Conservation (phyloP, 306 rosid genomes). For the Medicago truncatula region DNA sequence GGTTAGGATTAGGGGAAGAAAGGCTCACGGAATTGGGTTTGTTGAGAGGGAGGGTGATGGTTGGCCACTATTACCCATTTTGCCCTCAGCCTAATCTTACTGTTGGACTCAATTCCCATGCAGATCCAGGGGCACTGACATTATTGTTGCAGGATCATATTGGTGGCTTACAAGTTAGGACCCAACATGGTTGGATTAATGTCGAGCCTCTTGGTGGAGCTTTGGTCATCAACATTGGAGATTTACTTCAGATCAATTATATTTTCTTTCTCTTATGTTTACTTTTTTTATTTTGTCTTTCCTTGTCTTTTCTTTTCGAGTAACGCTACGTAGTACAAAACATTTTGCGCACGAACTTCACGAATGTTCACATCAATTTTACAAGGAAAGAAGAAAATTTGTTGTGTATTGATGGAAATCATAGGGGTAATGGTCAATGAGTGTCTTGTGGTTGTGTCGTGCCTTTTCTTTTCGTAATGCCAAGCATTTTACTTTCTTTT, state of each 20-base stretch:
- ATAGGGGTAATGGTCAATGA: background rate
- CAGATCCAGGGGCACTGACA: slow-evolving; percentile 77
- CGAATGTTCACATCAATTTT: too few species aligned
- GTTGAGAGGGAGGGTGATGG: slow-evolving; percentile 48
- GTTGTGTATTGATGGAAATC: too few species aligned
- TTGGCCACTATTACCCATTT: slow-evolving; percentile 55
- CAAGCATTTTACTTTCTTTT: background rate
- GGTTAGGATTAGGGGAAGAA: slow-evolving; percentile 50
- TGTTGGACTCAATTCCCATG: slow-evolving; percentile 73
- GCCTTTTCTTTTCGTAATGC: background rate
- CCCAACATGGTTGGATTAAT: slow-evolving; percentile 63
- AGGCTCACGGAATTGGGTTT: slow-evolving; percentile 41
- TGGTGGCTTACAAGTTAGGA: slow-evolving; percentile 82
- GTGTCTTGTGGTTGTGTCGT: background rate
- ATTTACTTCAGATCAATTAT: slow-evolving; percentile 71
- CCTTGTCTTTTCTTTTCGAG: too few species aligned
- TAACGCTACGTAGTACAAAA: too few species aligned
- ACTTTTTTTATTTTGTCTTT: background rate
- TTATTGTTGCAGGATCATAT: slow-evolving; percentile 74
- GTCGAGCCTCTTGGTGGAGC: slow-evolving; percentile 75
- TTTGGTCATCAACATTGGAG: slow-evolving; percentile 80
- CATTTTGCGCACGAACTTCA: too few species aligned
- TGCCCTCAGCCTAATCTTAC: slow-evolving; percentile 66
- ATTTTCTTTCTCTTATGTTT: background rate
- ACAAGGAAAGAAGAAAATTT: too few species aligned